Conservation (phyloP, 257 asterid genomes). For the Solanum stenotomum region DNA sequence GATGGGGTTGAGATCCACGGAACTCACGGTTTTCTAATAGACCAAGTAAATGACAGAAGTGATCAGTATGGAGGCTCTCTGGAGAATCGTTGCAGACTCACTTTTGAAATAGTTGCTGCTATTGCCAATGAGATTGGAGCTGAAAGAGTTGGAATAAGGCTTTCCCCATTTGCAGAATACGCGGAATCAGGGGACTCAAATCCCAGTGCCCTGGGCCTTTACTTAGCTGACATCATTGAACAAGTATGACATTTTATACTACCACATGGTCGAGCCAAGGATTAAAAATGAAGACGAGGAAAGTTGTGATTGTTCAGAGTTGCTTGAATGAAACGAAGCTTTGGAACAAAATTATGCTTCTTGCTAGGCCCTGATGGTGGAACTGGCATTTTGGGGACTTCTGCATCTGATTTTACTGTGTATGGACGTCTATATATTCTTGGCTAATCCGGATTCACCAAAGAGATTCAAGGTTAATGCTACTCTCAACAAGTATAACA, state of each 20-base stretch:
- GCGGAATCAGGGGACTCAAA: conserved; percentile 42
- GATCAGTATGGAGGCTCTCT: conserved; percentile 65
- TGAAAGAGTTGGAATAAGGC: conserved; percentile 55
- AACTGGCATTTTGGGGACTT: neutral
- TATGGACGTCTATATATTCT: conserved; percentile 41
- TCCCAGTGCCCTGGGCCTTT: conserved; percentile 48
- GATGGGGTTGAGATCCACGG: too few relatives aligned
- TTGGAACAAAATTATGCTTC: too few relatives aligned
- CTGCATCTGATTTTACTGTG: conserved; percentile 40
- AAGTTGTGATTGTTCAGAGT: conserved; percentile 11
- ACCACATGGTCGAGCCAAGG: conserved; percentile 73
- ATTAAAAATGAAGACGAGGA: conserved; percentile 13
- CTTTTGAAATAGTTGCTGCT: conserved; percentile 46
- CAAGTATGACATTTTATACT: conserved; percentile 34
- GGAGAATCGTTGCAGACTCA: conserved; percentile 60
- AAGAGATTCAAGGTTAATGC: conserved; percentile 47
- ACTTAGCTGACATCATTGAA: conserved; percentile 42
- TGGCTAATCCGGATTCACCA: conserved; percentile 67
- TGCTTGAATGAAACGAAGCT: too few relatives aligned
- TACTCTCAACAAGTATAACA: conserved; percentile 44
- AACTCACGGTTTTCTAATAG: too few relatives aligned
- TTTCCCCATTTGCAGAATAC: conserved; percentile 48
- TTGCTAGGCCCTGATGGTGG: too few relatives aligned
- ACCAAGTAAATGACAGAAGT: conserved; percentile 55
- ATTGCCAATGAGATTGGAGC: conserved; percentile 38